Conservation (phyloP, 495 filamentous ascomycete genomes). For the Annulohypoxylon nitens region DNA sequence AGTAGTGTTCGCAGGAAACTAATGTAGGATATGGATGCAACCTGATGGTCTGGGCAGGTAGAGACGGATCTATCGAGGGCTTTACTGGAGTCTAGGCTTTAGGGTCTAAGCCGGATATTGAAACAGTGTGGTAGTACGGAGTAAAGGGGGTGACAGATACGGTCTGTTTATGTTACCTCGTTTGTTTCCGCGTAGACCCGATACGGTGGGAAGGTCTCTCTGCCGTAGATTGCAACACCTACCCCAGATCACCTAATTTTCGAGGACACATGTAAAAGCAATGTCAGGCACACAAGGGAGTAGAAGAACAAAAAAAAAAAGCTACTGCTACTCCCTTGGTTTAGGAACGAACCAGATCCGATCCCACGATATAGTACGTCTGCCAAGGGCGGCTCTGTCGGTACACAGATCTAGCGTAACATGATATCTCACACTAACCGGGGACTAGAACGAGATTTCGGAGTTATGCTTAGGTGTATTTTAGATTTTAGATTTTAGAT, state of each 20-base stretch:
- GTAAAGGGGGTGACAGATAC: constrained; percentile 9
- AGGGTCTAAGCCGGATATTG: constrained; percentile 4
- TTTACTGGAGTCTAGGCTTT: background rate
- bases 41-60: constrained; percentile 12
- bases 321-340: background rate
- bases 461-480: background rate
- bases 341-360: background rate
- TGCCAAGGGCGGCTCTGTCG: constrained; percentile 43
- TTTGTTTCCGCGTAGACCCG: constrained; percentile 18
- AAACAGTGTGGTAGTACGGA: constrained; percentile 35
- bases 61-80: constrained; percentile 6
- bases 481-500: no score
- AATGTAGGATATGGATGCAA: constrained; percentile 12
- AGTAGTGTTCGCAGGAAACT: constrained; percentile 13
- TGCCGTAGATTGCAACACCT: background rate
- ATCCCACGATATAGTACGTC: constrained; percentile 21
- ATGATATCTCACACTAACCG: constrained; percentile 24
- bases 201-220: constrained; percentile 9
- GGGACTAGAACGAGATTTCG: constrained; percentile 1
- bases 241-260: constrained; percentile 8
- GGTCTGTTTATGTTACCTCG: background rate
- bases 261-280: background rate
- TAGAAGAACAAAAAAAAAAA: background rate
- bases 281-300: background rate
- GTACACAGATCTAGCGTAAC: constrained; percentile 40